Evolutionary conservation across 23 red algal genomes (phyloP).

Genomic region (Gracilaria gracilis): DNA sequence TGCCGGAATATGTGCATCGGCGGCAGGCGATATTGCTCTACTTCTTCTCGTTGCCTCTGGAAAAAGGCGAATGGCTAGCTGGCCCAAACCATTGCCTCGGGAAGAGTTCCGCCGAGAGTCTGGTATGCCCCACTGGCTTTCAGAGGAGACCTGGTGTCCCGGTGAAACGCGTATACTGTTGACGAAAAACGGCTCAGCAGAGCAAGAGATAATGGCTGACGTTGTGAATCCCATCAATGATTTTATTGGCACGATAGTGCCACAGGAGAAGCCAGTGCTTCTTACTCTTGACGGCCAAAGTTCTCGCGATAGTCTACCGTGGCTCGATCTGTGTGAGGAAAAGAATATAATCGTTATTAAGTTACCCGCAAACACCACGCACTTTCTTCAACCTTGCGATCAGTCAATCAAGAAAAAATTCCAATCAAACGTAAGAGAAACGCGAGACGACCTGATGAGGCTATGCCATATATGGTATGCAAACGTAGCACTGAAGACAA

Average conservation of each 20-base stretch:
- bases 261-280: neutral
- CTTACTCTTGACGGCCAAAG: conserved; percentile 7
- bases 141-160: neutral
- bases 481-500: neutral
- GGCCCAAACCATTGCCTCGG: neutral
- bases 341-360: neutral
- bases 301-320: neutral
- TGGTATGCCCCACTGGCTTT: neutral
- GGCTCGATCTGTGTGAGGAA: neutral
- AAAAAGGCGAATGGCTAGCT: neutral
- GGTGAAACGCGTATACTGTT: neutral
- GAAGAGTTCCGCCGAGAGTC: neutral
- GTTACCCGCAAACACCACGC: neutral
- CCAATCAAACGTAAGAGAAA: neutral
- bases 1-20: neutral
- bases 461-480: neutral
- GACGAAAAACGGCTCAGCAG: conserved; percentile 1
- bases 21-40: neutral
- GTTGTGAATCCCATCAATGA: conserved; percentile 18
- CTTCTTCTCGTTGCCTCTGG: neutral
- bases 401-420: neutral
- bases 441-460: neutral
- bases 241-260: neutral
- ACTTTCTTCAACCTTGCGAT: neutral
- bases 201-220: neutral